Evolutionary conservation across 768 basidiomycete species (phyloP), one percentile per base, ranked within the genome.

Genomic region (Kwoniella pini): DNA sequence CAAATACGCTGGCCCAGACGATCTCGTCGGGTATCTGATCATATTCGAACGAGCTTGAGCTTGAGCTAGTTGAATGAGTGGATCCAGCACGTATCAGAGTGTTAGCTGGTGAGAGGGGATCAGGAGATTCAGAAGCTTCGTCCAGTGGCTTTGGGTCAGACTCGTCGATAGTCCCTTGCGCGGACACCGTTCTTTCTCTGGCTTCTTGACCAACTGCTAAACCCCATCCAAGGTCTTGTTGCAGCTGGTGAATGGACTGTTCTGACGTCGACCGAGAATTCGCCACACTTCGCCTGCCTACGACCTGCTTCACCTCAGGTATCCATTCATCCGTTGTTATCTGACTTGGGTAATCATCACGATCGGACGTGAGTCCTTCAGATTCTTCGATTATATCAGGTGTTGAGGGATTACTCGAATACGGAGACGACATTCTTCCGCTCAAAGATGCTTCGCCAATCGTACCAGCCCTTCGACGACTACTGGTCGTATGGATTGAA

Each of bases 221-320:
- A 10, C 27, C 36, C 52, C 57, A 50, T 4, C 50, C 49, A 7
- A 54, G 17, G 31, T 54, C 42, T 15, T 54, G 30, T 2, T 53
- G 59, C 0, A 61, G 24, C 22, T 61, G 59, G 30, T 53, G 55
- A 2, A 57, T 28, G 1, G 55, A 65, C 6, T 43, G 38, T 39
- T 51, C 46, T 12, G 67, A 69, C 30, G 52, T 39, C 3, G 54
- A 30, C 0, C 55, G 44, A 10, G 67, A 64, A n/a, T 62, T 36
- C 7, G 63, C 66, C 11, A 67, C 62, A 44, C 66, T 67, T 3
- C 31, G 50, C 13, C 63, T 48, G 24, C 52, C 57, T 2, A n/a
- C 7, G 10, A 64, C 55, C n/a, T 53, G 45, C 33, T 58, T 57
- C 10, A 62, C 33, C 21, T 61, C 46, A 9, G 59, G 59, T 21